Percentiles rank a stretch among this genome's conserved stretches.
Conservation (phyloP, 1,284 basidiomycete species). For the Pseudozyma thailandica region DNA sequence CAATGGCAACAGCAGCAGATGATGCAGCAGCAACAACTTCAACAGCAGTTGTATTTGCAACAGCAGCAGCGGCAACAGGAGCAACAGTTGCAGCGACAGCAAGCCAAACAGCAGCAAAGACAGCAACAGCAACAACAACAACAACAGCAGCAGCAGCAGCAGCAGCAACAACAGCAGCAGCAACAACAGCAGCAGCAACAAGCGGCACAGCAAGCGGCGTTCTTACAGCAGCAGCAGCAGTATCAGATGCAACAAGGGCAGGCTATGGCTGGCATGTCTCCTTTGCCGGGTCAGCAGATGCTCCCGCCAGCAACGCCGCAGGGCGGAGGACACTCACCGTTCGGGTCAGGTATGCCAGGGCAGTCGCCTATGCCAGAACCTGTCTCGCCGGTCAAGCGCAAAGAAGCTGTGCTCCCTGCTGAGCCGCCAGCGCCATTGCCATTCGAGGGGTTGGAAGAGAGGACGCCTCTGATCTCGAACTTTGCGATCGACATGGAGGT, state of each 20-base stretch:
- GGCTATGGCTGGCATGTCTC: too few relatives aligned
- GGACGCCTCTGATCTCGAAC: conserved; percentile 25
- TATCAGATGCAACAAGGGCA: conserved; percentile 7
- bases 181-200: conserved; percentile 24
- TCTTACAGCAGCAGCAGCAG: conserved; percentile 7
- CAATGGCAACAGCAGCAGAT: conserved; percentile 45
- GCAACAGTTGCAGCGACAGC: conserved; percentile 15
- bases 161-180: conserved; percentile 27
- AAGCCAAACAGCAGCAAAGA: conserved; percentile 2
- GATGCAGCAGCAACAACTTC: conserved; percentile 34
- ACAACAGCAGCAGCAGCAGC: conserved; percentile 18
- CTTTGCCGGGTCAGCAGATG: conserved; percentile 19
- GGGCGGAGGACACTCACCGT: conserved; percentile 2
- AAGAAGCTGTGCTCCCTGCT: conserved; percentile 25
- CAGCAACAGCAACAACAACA: conserved; percentile 31
- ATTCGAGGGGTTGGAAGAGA: conserved; percentile 32
- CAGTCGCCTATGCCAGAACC: not conserved
- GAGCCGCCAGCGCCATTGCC: conserved; percentile 9
- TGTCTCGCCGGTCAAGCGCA: conserved; percentile 28
- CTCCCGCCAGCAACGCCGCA: conserved; percentile 18
- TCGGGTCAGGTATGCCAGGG: conserved; percentile 12
- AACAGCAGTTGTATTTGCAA: conserved; percentile 17
- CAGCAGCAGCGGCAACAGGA: conserved; percentile 20
- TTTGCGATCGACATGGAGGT: conserved; percentile 43
- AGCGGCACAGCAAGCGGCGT: not conserved